These are phyloP conservation scores for Saccharomyces hybrid DNA, from an alignment of 1,139 yeast species.

Conservation along the genomic window DNA sequence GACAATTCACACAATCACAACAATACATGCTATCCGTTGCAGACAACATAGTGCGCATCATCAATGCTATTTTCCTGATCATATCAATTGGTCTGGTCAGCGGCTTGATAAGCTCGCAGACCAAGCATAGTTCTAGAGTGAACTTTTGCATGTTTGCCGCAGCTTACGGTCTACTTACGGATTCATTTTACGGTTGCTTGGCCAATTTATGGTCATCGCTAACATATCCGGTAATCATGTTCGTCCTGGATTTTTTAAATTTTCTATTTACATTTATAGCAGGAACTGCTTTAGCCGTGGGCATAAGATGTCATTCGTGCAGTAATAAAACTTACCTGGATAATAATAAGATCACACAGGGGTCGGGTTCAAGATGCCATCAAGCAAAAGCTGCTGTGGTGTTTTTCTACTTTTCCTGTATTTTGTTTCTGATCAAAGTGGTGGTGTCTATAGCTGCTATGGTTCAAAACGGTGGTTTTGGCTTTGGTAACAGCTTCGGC, in stretches of 20 bases:
- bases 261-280: constrained; percentile 88
- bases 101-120: constrained; percentile 67
- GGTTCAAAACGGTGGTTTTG: constrained; percentile 67
- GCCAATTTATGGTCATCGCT: constrained; percentile 73
- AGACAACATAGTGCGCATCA: constrained; percentile 64
- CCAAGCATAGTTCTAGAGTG: constrained; percentile 62
- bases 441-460: constrained; percentile 54
- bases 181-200: constrained; percentile 67
- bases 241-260: constrained; percentile 75
- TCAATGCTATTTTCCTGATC: constrained; percentile 67
- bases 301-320: constrained; percentile 81
- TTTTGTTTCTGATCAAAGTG: constrained; percentile 62
- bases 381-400: constrained; percentile 89
- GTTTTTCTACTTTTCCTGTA: constrained; percentile 81
- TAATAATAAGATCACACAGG: constrained; percentile 63
- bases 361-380: constrained; percentile 79
- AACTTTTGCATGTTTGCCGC: constrained; percentile 83
- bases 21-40: constrained; percentile 40
- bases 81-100: constrained; percentile 81
- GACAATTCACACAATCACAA: not conserved
- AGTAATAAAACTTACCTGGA: constrained; percentile 55
- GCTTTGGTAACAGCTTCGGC: constrained; percentile 33
- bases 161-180: constrained; percentile 75
- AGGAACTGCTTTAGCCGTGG: constrained; percentile 90
- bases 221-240: constrained; percentile 80